Percentiles rank a stretch among this genome's conserved stretches.
phyloP scores from a whole-genome alignment of 2,329 filamentous ascomycete genomes.

The Botrytis galanthina region DNA sequence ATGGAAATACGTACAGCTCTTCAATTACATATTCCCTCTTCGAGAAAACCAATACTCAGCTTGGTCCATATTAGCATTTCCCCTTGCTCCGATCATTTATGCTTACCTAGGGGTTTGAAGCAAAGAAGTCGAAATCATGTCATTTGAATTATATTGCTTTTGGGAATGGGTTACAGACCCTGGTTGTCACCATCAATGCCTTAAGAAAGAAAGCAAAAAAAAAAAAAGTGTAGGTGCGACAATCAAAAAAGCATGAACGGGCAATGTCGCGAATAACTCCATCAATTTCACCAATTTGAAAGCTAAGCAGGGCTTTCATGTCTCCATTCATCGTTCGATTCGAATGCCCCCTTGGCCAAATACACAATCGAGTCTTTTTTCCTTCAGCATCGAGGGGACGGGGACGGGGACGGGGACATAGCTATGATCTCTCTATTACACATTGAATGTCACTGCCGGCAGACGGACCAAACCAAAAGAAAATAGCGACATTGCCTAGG shows the following conservation, averaged over 20 bases:
- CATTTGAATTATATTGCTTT: conserved; percentile 13
- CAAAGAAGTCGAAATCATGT: background rate
- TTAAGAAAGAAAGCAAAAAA: background rate
- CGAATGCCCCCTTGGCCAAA: background rate
- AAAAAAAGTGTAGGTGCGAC: background rate
- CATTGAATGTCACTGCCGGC: background rate
- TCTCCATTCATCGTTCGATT: background rate
- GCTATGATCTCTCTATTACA: background rate
- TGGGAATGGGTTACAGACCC: conserved; percentile 8
- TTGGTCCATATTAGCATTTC: background rate
- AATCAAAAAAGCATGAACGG: conserved; percentile 23
- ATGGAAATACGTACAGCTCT: background rate
- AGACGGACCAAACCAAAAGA: background rate
- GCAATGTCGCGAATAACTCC: conserved; percentile 23
- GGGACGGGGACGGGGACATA: background rate
- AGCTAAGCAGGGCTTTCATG: background rate
- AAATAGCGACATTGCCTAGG: background rate
- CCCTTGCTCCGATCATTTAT: conserved; percentile 12
- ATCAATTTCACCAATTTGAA: conserved; percentile 4
- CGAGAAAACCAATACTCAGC: background rate
- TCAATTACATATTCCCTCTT: background rate
- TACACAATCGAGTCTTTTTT: background rate
- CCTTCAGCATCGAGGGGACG: too few species aligned
- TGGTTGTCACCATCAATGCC: conserved; percentile 21
- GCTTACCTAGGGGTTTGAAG: background rate